Evolutionary conservation across 116 monocot genomes (phyloP), one percentile per base, ranked within the genome.

Genomic region (Trichopus zeylanicus): DNA sequence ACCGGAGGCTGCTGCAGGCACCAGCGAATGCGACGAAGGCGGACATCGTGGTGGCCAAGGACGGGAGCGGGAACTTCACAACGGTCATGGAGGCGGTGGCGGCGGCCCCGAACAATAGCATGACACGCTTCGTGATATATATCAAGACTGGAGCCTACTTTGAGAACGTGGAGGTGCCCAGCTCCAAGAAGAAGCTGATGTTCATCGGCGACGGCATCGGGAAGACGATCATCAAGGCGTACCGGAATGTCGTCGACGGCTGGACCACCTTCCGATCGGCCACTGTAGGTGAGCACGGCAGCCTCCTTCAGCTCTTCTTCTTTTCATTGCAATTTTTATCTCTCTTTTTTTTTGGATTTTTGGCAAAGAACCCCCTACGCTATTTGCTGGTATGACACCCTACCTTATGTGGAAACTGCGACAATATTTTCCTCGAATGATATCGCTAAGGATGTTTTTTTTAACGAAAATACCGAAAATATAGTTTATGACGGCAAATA

Each of bases 1-100:
- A 82, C 66, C 59, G 79, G 60, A 32, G 70, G 37, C 53, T 87
- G 29, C 61, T 87, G 18, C 79, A 75, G 67, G 31, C 58, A 3
- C 29, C 63, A 25, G 68, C 48, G 26, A 61, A 61, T 10, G 26
- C 23, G 22, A 70, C 33, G 16, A 62, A 29, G 3, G 47, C 73
- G 1, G 26, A 88, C 53, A 23, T 77, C 11, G 68, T 70, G 5
- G 87, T 88, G 70, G 79, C 87, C 31, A 73, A 73, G 64, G 83
- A 88, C 51, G 83, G 83, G 7, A 76, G 59, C 31, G 87, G 87
- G 1, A 74, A 80, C 39, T 88, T 73, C 58, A 77, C 74, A 9
- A 88, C 75, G 1, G 31, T 83, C 9, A 38, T 38, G 22, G 79
- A 26, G 0, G 87, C 82, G 28, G 70, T 87, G 51, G 87, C 69